Base-by-base conservation (phyloP, 768 basidiomycete species). In the Holtermannia corniformis region DNA sequence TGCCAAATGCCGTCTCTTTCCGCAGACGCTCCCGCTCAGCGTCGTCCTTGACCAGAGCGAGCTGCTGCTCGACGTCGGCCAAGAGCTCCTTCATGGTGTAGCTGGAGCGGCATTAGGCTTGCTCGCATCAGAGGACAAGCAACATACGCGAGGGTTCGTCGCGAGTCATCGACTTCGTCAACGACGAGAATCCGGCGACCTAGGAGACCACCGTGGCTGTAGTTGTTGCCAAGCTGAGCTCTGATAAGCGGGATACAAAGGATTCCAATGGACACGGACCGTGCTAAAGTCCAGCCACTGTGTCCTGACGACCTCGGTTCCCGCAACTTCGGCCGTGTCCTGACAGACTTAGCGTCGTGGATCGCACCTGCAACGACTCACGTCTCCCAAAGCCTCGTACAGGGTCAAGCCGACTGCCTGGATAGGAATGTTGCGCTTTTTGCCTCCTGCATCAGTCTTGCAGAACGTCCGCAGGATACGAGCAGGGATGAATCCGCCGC, bases 401-500 rank as follows among this genome's bases (percentile, higher is more conserved):
- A 99, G 78, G 4, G 90, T 92, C 26, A 99, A 80, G 1, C 95
- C 92, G 59, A 99, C 96, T 3, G 95, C 93, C 71, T 91, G 87
- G 59, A 96, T 95, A 44, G 88, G 86, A 48, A 97, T 82, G 52
- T 86, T 84, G 61, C 80, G 81, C 62, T 86, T 83, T 24, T 65
- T 56, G 3, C 61, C 59, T 3, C 50, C 49, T 5, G 57, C 57
- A 1, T 80, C 77, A 16, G 79, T 72, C 65, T 85, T 85, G 57
- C 91, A 76, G 75, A 89, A 91, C 0, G 91, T 92, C 47, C 89
- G 82, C 80, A 93, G 79, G 42, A 95, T 86, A 43, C 92, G 84
- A 20, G 92, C 92, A 47, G 92, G 92, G 75, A 96, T 91, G 76
- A 93, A 96, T 24, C 93, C 92, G 42, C 89, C 71, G 32, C 71